Evolutionary conservation across 345 rosid genomes (phyloP).

Genomic region (Acer negundo): DNA sequence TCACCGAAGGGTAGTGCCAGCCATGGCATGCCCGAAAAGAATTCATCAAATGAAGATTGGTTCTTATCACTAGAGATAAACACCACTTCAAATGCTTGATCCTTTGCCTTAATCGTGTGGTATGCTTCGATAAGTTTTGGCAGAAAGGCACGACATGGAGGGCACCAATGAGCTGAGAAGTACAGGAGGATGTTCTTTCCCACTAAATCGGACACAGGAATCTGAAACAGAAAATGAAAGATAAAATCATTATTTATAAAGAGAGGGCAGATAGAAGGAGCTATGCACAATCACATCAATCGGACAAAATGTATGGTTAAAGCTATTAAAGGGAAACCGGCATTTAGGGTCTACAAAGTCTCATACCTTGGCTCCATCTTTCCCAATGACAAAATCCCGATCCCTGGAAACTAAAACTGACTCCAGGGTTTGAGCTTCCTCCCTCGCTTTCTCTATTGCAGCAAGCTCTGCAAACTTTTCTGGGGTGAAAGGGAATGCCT

Average conservation of each 20-base stretch:
- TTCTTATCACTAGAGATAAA: constrained; percentile 63
- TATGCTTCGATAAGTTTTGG: constrained; percentile 63
- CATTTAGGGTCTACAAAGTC: neutral
- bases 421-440: constrained; percentile 60
- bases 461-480: constrained; percentile 63
- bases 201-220: constrained; percentile 52
- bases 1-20: constrained; percentile 73
- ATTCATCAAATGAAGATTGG: constrained; percentile 51
- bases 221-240: constrained; percentile 29
- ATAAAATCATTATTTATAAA: neutral
- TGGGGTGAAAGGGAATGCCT: constrained; percentile 72
- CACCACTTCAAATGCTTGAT: constrained; percentile 53
- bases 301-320: neutral
- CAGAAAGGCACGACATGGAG: constrained; percentile 60
- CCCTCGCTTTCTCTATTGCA: constrained; percentile 50
- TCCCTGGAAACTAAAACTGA: constrained; percentile 61
- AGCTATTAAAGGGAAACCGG: neutral
- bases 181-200: constrained; percentile 73
- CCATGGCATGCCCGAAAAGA: constrained; percentile 64
- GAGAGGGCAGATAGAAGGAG: neutral
- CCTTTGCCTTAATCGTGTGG: constrained; percentile 56
- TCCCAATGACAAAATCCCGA: constrained; percentile 56
- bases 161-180: constrained; percentile 79
- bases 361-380: constrained; percentile 56
- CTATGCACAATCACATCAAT: neutral